Conservation (phyloP, 805 yeast genomes). For the Teunomyces pallodes region DNA sequence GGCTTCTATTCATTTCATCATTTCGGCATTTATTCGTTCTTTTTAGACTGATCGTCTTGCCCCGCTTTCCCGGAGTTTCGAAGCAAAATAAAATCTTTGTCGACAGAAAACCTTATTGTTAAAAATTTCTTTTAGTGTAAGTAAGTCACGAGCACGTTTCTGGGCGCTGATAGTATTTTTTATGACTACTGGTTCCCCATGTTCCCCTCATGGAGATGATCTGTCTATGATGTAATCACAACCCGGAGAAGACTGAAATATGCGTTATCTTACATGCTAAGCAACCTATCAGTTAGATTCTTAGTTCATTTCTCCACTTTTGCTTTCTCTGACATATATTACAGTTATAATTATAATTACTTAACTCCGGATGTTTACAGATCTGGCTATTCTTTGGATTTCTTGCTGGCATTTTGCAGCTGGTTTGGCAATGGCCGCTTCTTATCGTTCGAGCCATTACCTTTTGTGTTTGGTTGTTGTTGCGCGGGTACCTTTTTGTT, state of each 20-base stretch:
- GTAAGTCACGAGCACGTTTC: not conserved
- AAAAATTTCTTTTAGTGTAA: not conserved
- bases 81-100: not conserved
- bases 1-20: no score
- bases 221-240: no score
- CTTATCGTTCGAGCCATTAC: constrained; percentile 3
- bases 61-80: not conserved
- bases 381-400: constrained; percentile 2
- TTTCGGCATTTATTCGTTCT: not conserved
- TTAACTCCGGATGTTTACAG: not conserved
- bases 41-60: not conserved
- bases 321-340: not conserved
- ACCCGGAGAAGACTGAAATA: no score
- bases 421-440: constrained; percentile 3
- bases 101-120: not conserved
- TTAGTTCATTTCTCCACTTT: not conserved
- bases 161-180: not conserved
- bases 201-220: no score
- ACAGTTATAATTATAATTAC: not conserved
- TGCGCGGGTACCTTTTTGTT: not conserved
- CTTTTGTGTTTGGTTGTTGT: not conserved
- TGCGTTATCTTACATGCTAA: no score
- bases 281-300: no score
- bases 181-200: not conserved
- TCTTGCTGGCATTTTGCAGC: constrained; percentile 4